These are phyloP conservation scores for Ilex aquifolium DNA, from an alignment of 257 asterid species.

Conservation along the genomic window DNA sequence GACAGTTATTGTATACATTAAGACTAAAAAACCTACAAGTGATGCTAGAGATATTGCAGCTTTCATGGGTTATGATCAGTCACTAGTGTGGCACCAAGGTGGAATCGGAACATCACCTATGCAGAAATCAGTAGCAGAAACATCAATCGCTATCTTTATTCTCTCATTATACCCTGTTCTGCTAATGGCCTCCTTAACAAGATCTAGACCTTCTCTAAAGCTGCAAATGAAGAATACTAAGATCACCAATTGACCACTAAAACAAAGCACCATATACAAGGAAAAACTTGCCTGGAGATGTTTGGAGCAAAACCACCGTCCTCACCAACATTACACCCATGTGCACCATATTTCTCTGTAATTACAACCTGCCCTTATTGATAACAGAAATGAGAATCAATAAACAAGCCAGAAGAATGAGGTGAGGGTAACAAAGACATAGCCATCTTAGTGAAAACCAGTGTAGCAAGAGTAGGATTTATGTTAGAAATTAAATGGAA, in stretches of 20 bases:
- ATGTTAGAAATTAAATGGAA: too few relatives aligned
- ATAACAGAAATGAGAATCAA: slow-evolving; percentile 8
- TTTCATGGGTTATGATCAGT: too few relatives aligned
- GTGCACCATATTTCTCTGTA: slow-evolving; percentile 60
- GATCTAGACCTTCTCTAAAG: slow-evolving; percentile 88
- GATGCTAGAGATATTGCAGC: too few relatives aligned
- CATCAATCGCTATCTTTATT: slow-evolving; percentile 86
- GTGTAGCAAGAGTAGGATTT: too few relatives aligned
- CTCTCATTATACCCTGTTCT: slow-evolving; percentile 83
- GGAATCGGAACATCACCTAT: slow-evolving; percentile 50
- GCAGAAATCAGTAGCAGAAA: slow-evolving; percentile 93
- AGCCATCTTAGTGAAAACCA: not conserved
- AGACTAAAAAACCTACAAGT: too few relatives aligned
- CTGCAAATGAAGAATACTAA: slow-evolving; percentile 40
- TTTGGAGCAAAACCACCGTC: slow-evolving; percentile 97
- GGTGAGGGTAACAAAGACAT: not conserved
- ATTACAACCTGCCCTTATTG: slow-evolving; percentile 69
- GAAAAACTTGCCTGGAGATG: slow-evolving; percentile 72
- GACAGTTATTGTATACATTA: too few relatives aligned
- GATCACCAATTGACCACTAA: slow-evolving; percentile 11
- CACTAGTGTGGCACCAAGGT: too few relatives aligned
- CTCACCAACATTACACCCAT: slow-evolving; percentile 93
- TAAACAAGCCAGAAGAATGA: not conserved
- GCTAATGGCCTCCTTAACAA: slow-evolving; percentile 86
- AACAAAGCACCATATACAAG: slow-evolving; percentile 13